Evolutionary conservation across 306 rosid genomes (phyloP).

Genomic region (Gillenia trifoliata): DNA sequence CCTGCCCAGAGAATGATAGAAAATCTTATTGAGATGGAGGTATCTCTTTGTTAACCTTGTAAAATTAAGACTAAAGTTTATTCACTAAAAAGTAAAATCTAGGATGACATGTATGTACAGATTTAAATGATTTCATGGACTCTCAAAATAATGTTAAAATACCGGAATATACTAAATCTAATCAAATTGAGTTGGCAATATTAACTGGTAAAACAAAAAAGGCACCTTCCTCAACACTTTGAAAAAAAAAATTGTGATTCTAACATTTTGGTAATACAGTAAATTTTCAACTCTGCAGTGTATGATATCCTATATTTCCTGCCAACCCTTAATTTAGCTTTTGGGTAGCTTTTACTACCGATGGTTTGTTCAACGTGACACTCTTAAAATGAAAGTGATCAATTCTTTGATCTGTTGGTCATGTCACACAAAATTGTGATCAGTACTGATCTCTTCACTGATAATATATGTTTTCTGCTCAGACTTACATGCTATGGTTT

Average conservation of each 20-base stretch:
- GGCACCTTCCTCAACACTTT: neutral
- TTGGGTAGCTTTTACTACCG: neutral
- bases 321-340: neutral
- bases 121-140: neutral
- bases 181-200: neutral
- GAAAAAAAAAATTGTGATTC: neutral
- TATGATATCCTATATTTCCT: neutral
- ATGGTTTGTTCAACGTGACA: neutral
- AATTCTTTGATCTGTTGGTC: neutral
- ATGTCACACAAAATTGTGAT: neutral
- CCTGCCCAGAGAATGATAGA: constrained; percentile 45
- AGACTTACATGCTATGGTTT: neutral
- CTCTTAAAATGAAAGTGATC: neutral
- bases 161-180: neutral
- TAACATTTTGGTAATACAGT: neutral
- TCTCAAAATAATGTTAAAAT: neutral
- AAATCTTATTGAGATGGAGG: constrained; percentile 48
- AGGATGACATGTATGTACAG: neutral
- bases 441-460: neutral
- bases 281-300: neutral
- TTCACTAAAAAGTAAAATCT: neutral
- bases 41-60: constrained; percentile 1
- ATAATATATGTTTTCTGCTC: neutral
- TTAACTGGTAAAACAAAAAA: neutral
- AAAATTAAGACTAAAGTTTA: neutral